Conservation (phyloP, 305 asterid species). For the Fraxinus sp. region DNA sequence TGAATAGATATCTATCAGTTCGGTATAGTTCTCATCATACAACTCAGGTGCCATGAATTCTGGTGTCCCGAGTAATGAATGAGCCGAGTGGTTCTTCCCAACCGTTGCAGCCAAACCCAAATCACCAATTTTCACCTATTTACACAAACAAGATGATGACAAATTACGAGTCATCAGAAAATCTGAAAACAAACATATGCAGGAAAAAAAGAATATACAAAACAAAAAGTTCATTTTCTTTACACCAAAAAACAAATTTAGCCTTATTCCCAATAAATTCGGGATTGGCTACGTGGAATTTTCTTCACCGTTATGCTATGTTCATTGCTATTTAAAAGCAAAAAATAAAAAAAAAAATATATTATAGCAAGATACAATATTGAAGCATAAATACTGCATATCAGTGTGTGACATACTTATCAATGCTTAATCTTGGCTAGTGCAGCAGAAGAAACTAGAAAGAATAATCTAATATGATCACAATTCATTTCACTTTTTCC, state of each 20-base stretch:
- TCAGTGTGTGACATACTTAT: neutral
- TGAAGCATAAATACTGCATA: neutral
- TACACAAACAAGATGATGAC: constrained; percentile 17
- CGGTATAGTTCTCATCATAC: constrained; percentile 71
- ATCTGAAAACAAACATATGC: neutral
- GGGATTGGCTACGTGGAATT: neutral
- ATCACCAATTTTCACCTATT: constrained; percentile 84
- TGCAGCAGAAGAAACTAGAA: neutral
- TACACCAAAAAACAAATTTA: neutral
- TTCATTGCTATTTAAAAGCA: neutral
- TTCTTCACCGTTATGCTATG: neutral
- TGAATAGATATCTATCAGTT: constrained; percentile 66
- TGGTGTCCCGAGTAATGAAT: constrained; percentile 76
- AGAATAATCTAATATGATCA: neutral
- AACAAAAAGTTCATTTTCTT: neutral
- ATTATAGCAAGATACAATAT: neutral
- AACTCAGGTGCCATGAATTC: constrained; percentile 90
- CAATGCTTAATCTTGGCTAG: neutral
- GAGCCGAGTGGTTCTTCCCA: constrained; percentile 64
- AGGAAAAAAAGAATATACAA: no score
- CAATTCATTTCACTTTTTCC: neutral
- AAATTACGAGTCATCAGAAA: constrained; percentile 5
- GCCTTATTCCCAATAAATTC: neutral
- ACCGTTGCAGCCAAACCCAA: constrained; percentile 72
- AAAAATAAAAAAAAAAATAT: no score